Base-by-base conservation (phyloP, 345 rosid genomes). In the Euphorbia lathyris region DNA sequence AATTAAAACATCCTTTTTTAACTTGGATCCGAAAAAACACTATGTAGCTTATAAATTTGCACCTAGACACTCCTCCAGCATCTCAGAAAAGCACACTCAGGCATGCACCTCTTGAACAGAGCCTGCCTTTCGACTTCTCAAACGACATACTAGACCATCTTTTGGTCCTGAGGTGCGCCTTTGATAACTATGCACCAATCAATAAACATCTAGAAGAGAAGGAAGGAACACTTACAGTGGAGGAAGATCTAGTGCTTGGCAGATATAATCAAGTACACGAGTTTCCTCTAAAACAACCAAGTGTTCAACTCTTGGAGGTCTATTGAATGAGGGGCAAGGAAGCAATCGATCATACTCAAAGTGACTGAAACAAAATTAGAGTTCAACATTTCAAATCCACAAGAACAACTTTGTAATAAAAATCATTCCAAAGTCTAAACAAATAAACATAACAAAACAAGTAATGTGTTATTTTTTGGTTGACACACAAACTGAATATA, bases 261-360 rank as follows among this genome's bases (percentile, higher is more conserved):
- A 84, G 67, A 91, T 88, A 61, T 72, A 89, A 64, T 88, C 90
- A 55, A 84, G 65, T 17, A 84, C 89, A 32, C 74, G 85, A 48
- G 88, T 88, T 65, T 83, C 96, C 82, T 82, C 83, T 26, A 84
- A 75, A 27, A 89, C 96, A 79, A 94, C 90, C 74, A 91, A 76
- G 72, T 94, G 97, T 65, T 94, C 98, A 10, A 94, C 68, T 74
- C 98, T 88, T 45, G 90, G 98, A 1, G 90, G 89, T 50, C 72
- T 36, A 75, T 74, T 83, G 36, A 83, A 43, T 0, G 79, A 40
- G 38, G 93, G 98, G 56, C 96, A 94, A 32, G 98, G 98, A 74
- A 88, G 76, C 74, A 94, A 76, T 25, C 97, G 84, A 45, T 70
- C 73, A 77, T 91, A 94, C 50, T 86, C 90, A 11, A 79, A 87